phyloP scores from a whole-genome alignment of 495 filamentous ascomycete genomes.

The Cercophora samala region DNA sequence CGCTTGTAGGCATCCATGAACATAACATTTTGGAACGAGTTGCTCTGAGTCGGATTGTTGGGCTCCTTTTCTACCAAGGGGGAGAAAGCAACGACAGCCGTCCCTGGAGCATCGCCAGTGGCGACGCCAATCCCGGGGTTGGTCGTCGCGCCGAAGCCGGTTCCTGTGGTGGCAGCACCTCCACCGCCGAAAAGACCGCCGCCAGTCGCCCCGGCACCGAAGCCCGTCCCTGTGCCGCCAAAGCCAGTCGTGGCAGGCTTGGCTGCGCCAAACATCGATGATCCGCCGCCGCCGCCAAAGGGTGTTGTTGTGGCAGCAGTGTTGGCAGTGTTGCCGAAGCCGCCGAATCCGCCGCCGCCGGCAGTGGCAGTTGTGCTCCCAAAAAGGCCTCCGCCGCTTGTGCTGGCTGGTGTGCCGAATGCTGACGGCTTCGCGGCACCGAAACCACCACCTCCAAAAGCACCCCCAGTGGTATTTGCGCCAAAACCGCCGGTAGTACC shows the following conservation, averaged over 20 bases:
- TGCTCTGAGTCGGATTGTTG: slow-evolving; percentile 50
- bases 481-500: slow-evolving; percentile 43
- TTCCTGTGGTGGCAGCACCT: slow-evolving; percentile 36
- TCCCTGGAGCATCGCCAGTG: slow-evolving; percentile 59
- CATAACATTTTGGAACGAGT: slow-evolving; percentile 81
- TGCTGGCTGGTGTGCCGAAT: slow-evolving; percentile 32
- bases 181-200: slow-evolving; percentile 49
- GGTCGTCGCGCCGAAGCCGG: slow-evolving; percentile 49
- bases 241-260: slow-evolving; percentile 36
- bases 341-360: slow-evolving; percentile 43
- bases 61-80: slow-evolving; percentile 79
- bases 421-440: slow-evolving; percentile 36
- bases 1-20: slow-evolving; percentile 85
- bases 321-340: slow-evolving; percentile 48
- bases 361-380: slow-evolving; percentile 39
- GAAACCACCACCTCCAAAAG: slow-evolving; percentile 42
- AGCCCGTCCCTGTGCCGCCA: slow-evolving; percentile 36
- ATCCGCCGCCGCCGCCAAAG: slow-evolving; percentile 43
- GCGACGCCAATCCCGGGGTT: slow-evolving; percentile 40
- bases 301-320: slow-evolving; percentile 43
- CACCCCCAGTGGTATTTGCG: slow-evolving; percentile 41
- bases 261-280: slow-evolving; percentile 47
- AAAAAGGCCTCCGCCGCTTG: slow-evolving; percentile 42
- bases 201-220: slow-evolving; percentile 35
- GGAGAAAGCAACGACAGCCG: slow-evolving; percentile 68